phyloP scores from a whole-genome alignment of 2,329 filamentous ascomycete species.

The Aspergillus vadensis region DNA sequence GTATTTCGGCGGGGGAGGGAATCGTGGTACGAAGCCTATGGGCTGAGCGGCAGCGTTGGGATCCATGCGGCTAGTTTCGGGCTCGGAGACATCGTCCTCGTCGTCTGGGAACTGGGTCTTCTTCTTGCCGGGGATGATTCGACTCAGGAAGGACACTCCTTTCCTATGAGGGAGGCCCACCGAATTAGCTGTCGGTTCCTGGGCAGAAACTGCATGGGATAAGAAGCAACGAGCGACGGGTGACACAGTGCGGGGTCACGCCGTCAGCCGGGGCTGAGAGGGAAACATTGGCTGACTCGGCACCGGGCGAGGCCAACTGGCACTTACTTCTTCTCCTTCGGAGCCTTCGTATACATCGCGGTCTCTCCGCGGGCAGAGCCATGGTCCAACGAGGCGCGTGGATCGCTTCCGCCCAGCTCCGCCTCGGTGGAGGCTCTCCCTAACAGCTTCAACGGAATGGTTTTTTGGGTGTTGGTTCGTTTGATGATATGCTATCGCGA shows the following conservation, averaged over 20 bases:
- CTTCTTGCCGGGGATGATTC: slow-evolving; percentile 76
- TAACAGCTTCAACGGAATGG: slow-evolving; percentile 52
- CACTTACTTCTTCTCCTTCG: slow-evolving; percentile 68
- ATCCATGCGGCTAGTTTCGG: slow-evolving; percentile 71
- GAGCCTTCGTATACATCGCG: slow-evolving; percentile 34
- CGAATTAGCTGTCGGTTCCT: not conserved
- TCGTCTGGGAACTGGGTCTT: slow-evolving; percentile 58
- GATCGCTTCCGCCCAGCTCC: slow-evolving; percentile 42
- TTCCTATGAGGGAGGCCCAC: slow-evolving; percentile 60
- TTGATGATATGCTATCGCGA: slow-evolving; percentile 61
- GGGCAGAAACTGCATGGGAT: not conserved
- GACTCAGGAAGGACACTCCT: slow-evolving; percentile 85
- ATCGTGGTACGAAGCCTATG: slow-evolving; percentile 78
- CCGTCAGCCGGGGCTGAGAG: not conserved
- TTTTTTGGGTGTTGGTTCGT: slow-evolving; percentile 65
- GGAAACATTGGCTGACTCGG: too few relatives aligned
- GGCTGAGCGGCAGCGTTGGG: slow-evolving; percentile 77
- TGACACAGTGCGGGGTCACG: not conserved
- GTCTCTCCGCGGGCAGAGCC: slow-evolving; percentile 34
- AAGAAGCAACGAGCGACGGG: slow-evolving; percentile 7
- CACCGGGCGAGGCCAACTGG: not conserved
- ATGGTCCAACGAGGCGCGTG: slow-evolving; percentile 31
- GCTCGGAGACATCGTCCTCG: slow-evolving; percentile 67
- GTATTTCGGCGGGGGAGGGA: slow-evolving; percentile 87
- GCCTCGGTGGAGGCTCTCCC: slow-evolving; percentile 45